Evolutionary conservation across 805 yeast species (phyloP).

Genomic region (Pichia ethanolica): DNA sequence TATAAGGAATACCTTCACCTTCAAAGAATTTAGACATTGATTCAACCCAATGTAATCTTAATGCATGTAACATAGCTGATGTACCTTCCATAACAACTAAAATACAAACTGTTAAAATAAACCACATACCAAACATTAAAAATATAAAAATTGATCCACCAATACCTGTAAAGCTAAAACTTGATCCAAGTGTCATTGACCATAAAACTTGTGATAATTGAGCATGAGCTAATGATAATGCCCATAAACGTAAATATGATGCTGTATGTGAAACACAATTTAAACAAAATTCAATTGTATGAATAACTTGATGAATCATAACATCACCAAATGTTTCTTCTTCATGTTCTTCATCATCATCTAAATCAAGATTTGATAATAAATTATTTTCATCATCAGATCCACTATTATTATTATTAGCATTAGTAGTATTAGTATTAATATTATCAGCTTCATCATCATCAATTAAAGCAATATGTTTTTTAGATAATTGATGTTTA

Average conservation of each 20-base stretch:
- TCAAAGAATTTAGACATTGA: constrained; percentile 74
- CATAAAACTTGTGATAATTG: constrained; percentile 68
- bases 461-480: constrained; percentile 33
- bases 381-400: constrained; percentile 26
- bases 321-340: constrained; percentile 56
- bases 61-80: constrained; percentile 74
- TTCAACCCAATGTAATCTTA: constrained; percentile 77
- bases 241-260: constrained; percentile 72
- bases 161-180: constrained; percentile 32
- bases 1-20: constrained; percentile 76
- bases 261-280: constrained; percentile 79
- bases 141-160: constrained; percentile 53
- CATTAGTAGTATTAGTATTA: background rate
- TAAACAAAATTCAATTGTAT: constrained; percentile 72
- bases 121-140: constrained; percentile 67
- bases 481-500: constrained; percentile 41
- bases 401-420: background rate
- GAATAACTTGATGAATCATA: constrained; percentile 73
- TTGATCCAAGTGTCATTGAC: constrained; percentile 56
- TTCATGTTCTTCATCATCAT: constrained; percentile 33
- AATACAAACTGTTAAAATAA: constrained; percentile 58
- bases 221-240: constrained; percentile 72
- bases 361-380: constrained; percentile 28
- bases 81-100: constrained; percentile 78
- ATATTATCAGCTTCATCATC: constrained; percentile 13